Conservation (phyloP, 306 rosid genomes). For the Astragalus membranaceus region DNA sequence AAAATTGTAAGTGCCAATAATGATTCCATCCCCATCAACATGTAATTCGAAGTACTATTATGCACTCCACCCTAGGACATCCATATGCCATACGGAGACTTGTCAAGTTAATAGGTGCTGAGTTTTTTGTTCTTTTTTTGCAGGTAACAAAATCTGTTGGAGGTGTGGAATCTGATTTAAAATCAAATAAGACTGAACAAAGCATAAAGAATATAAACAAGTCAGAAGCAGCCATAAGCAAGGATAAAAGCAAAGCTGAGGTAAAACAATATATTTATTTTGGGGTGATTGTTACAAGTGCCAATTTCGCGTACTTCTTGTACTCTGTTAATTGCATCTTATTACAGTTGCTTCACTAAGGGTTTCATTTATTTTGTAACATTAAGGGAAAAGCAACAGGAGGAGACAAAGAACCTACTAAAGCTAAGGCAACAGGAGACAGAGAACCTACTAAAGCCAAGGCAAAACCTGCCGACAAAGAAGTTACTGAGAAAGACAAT, state of each 20-base stretch:
- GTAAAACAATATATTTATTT: conserved; percentile 23
- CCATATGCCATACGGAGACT: conserved; percentile 1
- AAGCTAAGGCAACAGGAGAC: conserved; percentile 43
- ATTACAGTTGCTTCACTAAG: conserved; percentile 9
- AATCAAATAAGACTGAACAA: conserved; percentile 52
- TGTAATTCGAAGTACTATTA: conserved; percentile 3
- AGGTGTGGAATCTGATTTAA: conserved; percentile 42
- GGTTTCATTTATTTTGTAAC: conserved; percentile 18
- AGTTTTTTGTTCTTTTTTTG: conserved; percentile 8
- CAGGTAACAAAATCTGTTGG: conserved; percentile 40
- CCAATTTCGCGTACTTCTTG: conserved; percentile 1
- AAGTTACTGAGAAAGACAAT: conserved; percentile 52
- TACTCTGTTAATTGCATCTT: conserved; percentile 7
- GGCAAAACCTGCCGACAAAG: conserved; percentile 49
- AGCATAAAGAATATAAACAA: conserved; percentile 46
- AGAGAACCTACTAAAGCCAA: conserved; percentile 49
- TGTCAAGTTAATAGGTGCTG: not conserved
- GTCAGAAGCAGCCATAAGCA: conserved; percentile 27
- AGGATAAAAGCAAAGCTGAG: conserved; percentile 54
- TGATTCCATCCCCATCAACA: not conserved
- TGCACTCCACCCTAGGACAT: not conserved
- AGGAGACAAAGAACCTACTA: conserved; percentile 40
- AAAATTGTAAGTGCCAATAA: not conserved
- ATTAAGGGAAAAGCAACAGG: conserved; percentile 39
- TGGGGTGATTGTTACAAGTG: not conserved